Conservation (phyloP, 2,329 filamentous ascomycete species). For the Epichloe gansuensis region DNA sequence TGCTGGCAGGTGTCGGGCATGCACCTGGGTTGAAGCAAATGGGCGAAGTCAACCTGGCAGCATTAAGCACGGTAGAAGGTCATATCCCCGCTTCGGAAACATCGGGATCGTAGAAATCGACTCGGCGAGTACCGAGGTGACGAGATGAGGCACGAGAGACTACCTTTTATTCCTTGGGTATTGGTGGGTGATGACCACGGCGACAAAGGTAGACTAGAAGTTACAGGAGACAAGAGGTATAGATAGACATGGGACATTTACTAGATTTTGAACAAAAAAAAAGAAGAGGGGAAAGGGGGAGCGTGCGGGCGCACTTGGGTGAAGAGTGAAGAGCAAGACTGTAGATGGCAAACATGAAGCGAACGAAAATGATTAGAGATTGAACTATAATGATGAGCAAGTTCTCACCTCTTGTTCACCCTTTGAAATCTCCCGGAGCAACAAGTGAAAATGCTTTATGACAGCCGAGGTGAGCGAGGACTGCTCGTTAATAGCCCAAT, state of each 20-base stretch:
- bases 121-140: neutral
- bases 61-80: conserved; percentile 40
- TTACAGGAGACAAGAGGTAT: neutral
- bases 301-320: neutral
- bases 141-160: neutral
- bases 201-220: neutral
- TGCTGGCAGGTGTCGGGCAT: conserved; percentile 37
- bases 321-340: neutral
- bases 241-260: neutral
- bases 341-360: neutral
- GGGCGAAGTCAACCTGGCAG: conserved; percentile 43
- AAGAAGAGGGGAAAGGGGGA: neutral
- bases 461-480: no score
- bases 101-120: neutral
- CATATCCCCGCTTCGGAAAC: conserved; percentile 24
- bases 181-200: no score
- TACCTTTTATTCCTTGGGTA: no score
- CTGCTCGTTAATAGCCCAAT: no score
- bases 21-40: conserved; percentile 24
- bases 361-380: no score
- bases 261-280: neutral
- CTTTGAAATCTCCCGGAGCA: no score
- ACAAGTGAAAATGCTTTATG: no score
- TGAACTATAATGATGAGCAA: no score
- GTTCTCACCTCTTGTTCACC: no score